Evolutionary conservation across 2,329 filamentous ascomycete genomes (phyloP).

Genomic region (Colletotrichum tanaceti): DNA sequence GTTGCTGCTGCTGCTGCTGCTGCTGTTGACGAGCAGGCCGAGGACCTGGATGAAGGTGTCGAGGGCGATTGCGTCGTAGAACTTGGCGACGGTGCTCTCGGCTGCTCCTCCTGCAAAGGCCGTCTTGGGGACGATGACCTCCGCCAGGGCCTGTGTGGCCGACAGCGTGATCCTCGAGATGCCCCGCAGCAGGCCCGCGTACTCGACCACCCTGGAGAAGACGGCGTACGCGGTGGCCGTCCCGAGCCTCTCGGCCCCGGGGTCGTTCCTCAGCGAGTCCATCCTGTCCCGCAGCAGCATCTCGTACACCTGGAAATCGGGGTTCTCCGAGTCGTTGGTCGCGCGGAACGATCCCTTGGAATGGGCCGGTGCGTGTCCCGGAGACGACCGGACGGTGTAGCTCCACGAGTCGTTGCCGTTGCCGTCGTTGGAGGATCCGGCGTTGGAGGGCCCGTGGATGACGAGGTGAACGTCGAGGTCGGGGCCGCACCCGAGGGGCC

Average conservation of each 20-base stretch:
- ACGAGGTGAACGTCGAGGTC: neutral
- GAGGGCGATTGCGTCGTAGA: constrained; percentile 42
- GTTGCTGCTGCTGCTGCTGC: no score
- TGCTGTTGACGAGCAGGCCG: constrained; percentile 43
- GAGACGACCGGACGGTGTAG: neutral
- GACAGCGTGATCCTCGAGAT: neutral
- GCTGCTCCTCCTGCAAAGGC: neutral
- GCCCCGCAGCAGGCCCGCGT: neutral
- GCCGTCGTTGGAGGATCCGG: no score
- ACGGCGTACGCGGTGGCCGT: neutral
- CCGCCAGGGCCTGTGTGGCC: neutral
- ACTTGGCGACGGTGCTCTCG: constrained; percentile 38
- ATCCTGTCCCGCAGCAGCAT: neutral
- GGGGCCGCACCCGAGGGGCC: neutral
- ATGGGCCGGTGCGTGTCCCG: neutral
- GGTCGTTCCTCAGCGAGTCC: neutral
- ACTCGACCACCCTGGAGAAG: neutral
- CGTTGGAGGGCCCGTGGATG: neutral
- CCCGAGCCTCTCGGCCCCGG: neutral
- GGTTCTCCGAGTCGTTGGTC: neutral
- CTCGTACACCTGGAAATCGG: neutral
- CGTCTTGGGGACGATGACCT: neutral
- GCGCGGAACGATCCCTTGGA: neutral
- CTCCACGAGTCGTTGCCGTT: accelerated
- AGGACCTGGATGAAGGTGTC: constrained; percentile 44